Percentiles rank a stretch among this genome's conserved stretches.
These are phyloP conservation scores for Carex scoparia DNA, from an alignment of 176 grass and related monocot species.

Conservation along the genomic window DNA sequence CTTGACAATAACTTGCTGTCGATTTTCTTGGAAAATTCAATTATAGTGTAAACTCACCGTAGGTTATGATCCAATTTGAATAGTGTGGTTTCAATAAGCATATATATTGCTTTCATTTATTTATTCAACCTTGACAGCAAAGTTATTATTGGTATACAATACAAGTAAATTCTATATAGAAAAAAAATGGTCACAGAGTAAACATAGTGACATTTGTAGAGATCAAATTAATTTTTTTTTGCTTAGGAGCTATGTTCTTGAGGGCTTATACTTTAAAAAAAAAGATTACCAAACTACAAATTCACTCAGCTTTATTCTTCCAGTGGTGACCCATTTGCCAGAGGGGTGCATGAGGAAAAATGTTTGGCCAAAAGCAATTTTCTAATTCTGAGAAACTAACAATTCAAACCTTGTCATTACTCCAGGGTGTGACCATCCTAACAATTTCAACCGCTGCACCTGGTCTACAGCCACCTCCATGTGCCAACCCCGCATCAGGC, in stretches of 20 bases:
- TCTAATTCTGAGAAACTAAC: not conserved
- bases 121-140: not conserved
- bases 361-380: not conserved
- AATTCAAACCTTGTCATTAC: not conserved
- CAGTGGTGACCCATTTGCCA: not conserved
- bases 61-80: not conserved
- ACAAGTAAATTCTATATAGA: not conserved
- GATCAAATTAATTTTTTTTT: not conserved
- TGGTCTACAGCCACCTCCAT: slow-evolving; percentile 48
- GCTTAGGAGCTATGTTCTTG: not conserved
- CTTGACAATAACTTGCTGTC: not conserved
- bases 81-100: not conserved
- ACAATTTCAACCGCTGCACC: slow-evolving; percentile 69
- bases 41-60: not conserved
- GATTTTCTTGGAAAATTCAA: not conserved
- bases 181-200: not conserved
- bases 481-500: slow-evolving; percentile 21
- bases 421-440: slow-evolving; percentile 70
- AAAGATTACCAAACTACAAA: not conserved
- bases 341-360: not conserved
- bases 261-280: not conserved
- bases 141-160: not conserved
- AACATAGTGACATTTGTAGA: not conserved
- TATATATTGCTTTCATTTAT: not conserved
- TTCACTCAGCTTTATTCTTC: not conserved